Evolutionary conservation across 495 filamentous ascomycete species (phyloP).

Genomic region (Venustampulla echinocandica): DNA sequence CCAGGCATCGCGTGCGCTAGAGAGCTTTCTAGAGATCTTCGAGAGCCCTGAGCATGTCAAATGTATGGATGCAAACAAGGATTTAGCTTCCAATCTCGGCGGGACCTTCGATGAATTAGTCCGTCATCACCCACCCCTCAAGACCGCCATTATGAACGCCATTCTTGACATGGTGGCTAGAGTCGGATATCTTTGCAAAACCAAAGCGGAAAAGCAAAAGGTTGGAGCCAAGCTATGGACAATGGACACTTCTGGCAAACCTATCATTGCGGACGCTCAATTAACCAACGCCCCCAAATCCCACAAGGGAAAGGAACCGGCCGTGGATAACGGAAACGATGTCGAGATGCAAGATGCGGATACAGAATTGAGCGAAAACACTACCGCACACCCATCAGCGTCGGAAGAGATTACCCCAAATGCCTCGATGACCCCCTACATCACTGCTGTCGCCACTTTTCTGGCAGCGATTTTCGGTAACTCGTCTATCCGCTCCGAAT

Average conservation of each 20-base stretch:
- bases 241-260: conserved; percentile 35
- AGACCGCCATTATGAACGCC: conserved; percentile 66
- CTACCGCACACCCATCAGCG: background rate
- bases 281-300: conserved; percentile 18
- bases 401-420: background rate
- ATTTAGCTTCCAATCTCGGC: conserved; percentile 59
- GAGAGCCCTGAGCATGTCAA: conserved; percentile 86
- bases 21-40: conserved; percentile 88
- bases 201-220: conserved; percentile 54
- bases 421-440: conserved; percentile 48
- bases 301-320: conserved; percentile 33
- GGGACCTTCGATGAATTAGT: conserved; percentile 88
- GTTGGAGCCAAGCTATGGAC: conserved; percentile 75
- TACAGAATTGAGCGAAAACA: conserved; percentile 1
- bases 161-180: conserved; percentile 77
- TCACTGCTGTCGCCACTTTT: conserved; percentile 67
- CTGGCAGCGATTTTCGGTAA: conserved; percentile 72
- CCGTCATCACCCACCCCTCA: conserved; percentile 81
- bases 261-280: conserved; percentile 41
- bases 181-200: conserved; percentile 59
- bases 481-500: conserved; percentile 58
- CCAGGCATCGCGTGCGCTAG: conserved; percentile 68
- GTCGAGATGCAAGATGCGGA: conserved; percentile 49
- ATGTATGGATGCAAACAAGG: conserved; percentile 62
- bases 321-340: conserved; percentile 34